Percentiles rank a stretch among this genome's conserved stretches.
Evolutionary conservation across 1,139 yeast species (phyloP).

Genomic region (Schwanniomyces etchellsii): DNA sequence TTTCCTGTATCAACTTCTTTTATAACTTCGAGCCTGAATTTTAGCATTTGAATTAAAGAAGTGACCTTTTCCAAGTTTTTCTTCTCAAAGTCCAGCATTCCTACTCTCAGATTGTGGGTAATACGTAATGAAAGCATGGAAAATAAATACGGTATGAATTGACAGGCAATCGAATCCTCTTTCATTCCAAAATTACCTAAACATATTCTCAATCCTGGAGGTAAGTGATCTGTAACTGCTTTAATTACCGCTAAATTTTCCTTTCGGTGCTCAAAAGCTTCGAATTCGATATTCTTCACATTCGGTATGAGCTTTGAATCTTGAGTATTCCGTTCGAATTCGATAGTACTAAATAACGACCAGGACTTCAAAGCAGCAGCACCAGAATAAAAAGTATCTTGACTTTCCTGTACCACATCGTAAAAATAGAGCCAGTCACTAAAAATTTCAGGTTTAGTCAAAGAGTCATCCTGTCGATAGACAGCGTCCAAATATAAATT

Average conservation of each 20-base stretch:
- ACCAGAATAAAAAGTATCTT: conserved; percentile 50
- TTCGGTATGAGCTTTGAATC: conserved; percentile 27
- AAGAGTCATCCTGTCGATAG: conserved; percentile 58
- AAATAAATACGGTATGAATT: conserved; percentile 43
- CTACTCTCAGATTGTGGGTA: conserved; percentile 19
- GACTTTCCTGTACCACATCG: conserved; percentile 42
- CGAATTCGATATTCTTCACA: conserved; percentile 41
- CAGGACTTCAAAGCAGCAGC: conserved; percentile 61
- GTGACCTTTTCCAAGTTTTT: conserved; percentile 24
- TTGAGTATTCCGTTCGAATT: conserved; percentile 24
- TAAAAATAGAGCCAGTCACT: conserved; percentile 77
- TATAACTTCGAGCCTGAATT: conserved; percentile 26
- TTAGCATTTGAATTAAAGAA: conserved; percentile 19
- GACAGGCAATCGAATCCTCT: conserved; percentile 22
- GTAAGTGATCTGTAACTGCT: not conserved
- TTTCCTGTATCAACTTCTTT: conserved; percentile 30
- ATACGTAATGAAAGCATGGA: conserved; percentile 41
- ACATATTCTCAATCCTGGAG: conserved; percentile 16
- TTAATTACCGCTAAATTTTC: conserved; percentile 21
- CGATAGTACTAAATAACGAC: conserved; percentile 60
- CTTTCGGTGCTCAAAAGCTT: conserved; percentile 25
- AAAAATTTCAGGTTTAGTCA: conserved; percentile 54
- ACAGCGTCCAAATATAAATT: conserved; percentile 49
- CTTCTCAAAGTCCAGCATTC: conserved; percentile 20
- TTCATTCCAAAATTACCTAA: conserved; percentile 23